These are phyloP conservation scores for Aureoboletus auriporus DNA, from an alignment of 768 basidiomycete species.

Conservation along the genomic window DNA sequence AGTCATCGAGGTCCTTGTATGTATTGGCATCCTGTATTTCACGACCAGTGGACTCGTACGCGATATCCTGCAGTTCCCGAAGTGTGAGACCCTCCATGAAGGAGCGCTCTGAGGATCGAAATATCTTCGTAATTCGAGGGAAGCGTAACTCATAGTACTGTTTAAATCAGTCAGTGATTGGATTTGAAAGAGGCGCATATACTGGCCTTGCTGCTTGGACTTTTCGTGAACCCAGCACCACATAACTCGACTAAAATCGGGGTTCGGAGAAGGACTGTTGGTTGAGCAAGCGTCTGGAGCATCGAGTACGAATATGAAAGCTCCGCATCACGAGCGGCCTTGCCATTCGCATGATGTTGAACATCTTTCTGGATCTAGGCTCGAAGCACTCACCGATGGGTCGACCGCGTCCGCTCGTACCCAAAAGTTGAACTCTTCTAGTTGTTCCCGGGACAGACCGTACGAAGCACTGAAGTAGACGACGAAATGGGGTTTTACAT, in stretches of 20 bases:
- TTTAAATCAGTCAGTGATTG: background rate
- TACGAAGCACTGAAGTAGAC: slow-evolving; percentile 76
- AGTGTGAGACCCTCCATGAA: slow-evolving; percentile 57
- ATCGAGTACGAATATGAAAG: slow-evolving; percentile 58
- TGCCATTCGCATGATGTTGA: background rate
- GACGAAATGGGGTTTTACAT: slow-evolving; percentile 56
- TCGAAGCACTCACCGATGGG: slow-evolving; percentile 11
- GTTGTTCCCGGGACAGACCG: slow-evolving; percentile 59
- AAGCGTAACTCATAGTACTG: slow-evolving; percentile 85
- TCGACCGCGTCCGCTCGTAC: slow-evolving; percentile 35
- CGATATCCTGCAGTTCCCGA: slow-evolving; percentile 49
- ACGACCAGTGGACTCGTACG: slow-evolving; percentile 49
- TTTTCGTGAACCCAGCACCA: slow-evolving; percentile 81
- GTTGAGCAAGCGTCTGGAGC: slow-evolving; percentile 44
- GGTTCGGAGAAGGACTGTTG: slow-evolving; percentile 50
- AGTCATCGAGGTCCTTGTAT: slow-evolving; percentile 50
- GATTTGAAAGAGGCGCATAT: background rate
- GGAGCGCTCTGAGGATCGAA: slow-evolving; percentile 55
- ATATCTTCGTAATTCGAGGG: slow-evolving; percentile 71
- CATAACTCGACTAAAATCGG: slow-evolving; percentile 72
- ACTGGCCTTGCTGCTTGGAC: slow-evolving; percentile 52
- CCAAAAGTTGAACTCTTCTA: slow-evolving; percentile 71
- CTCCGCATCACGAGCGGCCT: slow-evolving; percentile 7
- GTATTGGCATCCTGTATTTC: slow-evolving; percentile 34
- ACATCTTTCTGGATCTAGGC: background rate